These are phyloP conservation scores for Boletus speciosus DNA, from an alignment of 768 basidiomycete species.

Conservation along the genomic window DNA sequence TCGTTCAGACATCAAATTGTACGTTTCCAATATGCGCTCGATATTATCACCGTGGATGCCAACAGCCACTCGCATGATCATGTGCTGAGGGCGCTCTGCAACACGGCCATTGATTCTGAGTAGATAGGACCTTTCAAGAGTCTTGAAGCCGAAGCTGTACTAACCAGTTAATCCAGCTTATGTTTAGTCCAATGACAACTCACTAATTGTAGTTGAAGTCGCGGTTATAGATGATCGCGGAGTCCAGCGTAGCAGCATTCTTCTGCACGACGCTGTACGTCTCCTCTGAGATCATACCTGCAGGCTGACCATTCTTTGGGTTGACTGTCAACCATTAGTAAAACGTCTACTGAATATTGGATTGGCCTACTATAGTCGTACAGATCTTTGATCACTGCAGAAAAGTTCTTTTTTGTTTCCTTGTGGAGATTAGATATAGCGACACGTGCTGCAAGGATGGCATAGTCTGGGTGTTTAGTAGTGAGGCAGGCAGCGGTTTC, in stretches of 20 bases:
- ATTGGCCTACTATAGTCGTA: conserved; percentile 74
- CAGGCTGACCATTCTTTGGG: conserved; percentile 85
- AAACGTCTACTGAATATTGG: neutral
- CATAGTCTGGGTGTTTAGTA: conserved; percentile 97
- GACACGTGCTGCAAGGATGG: conserved; percentile 96
- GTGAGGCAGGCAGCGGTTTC: conserved; percentile 98
- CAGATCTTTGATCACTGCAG: conserved; percentile 85
- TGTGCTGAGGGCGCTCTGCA: conserved; percentile 96
- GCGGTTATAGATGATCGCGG: conserved; percentile 95
- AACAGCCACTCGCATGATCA: conserved; percentile 99
- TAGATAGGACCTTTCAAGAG: conserved; percentile 95
- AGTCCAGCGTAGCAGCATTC: conserved; percentile 81
- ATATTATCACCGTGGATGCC: conserved; percentile 92
- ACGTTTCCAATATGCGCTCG: conserved; percentile 86
- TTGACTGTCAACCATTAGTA: conserved; percentile 55
- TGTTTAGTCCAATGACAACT: conserved; percentile 25
- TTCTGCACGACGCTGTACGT: conserved; percentile 79
- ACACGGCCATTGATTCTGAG: conserved; percentile 92
- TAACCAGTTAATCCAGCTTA: neutral
- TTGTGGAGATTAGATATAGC: conserved; percentile 99
- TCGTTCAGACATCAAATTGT: conserved; percentile 95
- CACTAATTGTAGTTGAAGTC: conserved; percentile 98
- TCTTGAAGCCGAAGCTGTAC: conserved; percentile 96
- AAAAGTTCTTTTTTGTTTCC: conserved; percentile 97
- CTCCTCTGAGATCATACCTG: conserved; percentile 89